A percentile compares a stretch with the other conserved stretches of the same genome.
Conservation (phyloP, 129 eudicot species). For the Cynara cardunculus region DNA sequence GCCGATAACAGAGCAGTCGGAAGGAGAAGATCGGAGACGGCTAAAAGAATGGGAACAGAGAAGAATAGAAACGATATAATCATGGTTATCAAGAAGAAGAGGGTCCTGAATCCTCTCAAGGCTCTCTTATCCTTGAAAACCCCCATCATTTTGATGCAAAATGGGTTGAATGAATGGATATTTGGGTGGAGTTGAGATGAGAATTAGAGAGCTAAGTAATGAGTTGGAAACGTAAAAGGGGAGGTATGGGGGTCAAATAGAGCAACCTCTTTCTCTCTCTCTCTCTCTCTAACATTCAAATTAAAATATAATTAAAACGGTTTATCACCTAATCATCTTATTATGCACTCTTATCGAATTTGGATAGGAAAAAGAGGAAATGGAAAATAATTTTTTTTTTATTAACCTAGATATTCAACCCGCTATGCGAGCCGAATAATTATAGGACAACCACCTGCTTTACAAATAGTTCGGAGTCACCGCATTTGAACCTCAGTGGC, state of each 20-base stretch:
- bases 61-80: conserved; percentile 60
- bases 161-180: not conserved
- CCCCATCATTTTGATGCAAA: conserved; percentile 23
- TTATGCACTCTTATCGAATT: too few relatives aligned
- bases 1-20: conserved; percentile 75
- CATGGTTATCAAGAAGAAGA: conserved; percentile 72
- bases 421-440: too few relatives aligned
- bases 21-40: conserved; percentile 65
- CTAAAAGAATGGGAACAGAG: conserved; percentile 70
- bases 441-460: too few relatives aligned
- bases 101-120: conserved; percentile 59
- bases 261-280: conserved; percentile 19
- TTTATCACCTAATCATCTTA: conserved; percentile 6
- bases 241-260: conserved; percentile 17
- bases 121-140: conserved; percentile 39
- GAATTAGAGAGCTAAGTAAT: conserved; percentile 20
- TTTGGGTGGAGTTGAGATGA: not conserved
- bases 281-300: conserved; percentile 9
- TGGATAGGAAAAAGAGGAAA: too few relatives aligned
- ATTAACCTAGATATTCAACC: too few relatives aligned
- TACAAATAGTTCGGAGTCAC: too few relatives aligned
- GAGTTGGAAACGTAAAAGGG: conserved; percentile 27
- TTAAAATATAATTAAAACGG: conserved; percentile 12
- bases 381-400: too few relatives aligned
- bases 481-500: too few relatives aligned